Base-by-base conservation (phyloP, 805 yeast species). In the Scheffersomyces coipomensis region DNA sequence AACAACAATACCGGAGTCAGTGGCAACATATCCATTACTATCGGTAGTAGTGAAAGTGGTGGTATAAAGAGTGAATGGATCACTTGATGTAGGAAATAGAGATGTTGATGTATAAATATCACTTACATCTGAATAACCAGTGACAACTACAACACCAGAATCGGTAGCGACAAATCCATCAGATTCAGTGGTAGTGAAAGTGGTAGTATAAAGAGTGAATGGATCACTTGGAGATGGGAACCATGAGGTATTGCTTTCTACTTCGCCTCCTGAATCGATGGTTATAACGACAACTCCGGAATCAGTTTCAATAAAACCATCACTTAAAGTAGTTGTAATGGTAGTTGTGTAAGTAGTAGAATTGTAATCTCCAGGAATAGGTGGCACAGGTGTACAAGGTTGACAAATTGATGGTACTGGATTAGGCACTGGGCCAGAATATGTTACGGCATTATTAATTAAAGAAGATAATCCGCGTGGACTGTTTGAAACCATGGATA, bases 321-420 rank as follows among this genome's bases (percentile, higher is more conserved):
- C 34, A 2, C 35, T 1, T 12, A 22, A 24, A n/a, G 43, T 42
- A 18, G 43, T 42, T 10, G 38, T 33, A 18, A 40, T 17, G 19
- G 39, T 22, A 10, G 45, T 34, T 19, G 45, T 42, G 35, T 37
- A 36, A 4, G 13, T 41, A 12, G 45, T 11, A 38, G 23, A 9
- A 21, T 21, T 21, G 6, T 21, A 6, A 21, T 9, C 23, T n/a
- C n/a, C n/a, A n/a, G n/a, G n/a, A n/a, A n/a, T n/a, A n/a, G n/a
- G 35, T 27, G 52, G 56, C 26, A 47, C 38, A 15, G 35, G 5
- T 24, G 38, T 30, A 48, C 59, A 54, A n/a, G 38, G 42, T 19
- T 42, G 42, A 49, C 59, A 54, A 35, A 42, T 30, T n/a, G 50
- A 24, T 34, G 59, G 59, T 33, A 52, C 47, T 23, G 53, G 41